Evolutionary conservation across 2,329 filamentous ascomycete genomes (phyloP), one percentile per base, ranked within the genome.

Genomic region (Colletotrichum neosansevieriae): DNA sequence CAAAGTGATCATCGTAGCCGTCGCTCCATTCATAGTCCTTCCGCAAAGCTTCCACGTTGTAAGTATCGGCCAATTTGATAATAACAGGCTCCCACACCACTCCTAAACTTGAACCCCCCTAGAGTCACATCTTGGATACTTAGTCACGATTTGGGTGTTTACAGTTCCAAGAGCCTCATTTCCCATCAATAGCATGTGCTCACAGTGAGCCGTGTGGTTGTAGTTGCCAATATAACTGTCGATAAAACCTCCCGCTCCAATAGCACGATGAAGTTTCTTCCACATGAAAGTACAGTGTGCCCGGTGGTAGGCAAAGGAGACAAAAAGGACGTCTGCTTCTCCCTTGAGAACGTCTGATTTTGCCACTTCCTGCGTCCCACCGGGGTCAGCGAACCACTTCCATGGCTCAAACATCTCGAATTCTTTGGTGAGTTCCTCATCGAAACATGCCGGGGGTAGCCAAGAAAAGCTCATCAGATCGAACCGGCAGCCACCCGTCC

Each of bases 231-330:
- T 70, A 60, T 72, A 72, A 36, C 72, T 58, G 45, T 74, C 72
- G 45, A 74, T 69, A 15, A 51, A 24, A 15, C 47, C 40, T 21
- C 44, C 15, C 12, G 56, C 47, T 42, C 42, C 13, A 15, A 72
- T 45, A 13, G 70, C 70, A 6, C 72, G 65, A 17, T 74, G 72
- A 57, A 73, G 49, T 58, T 73, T 73, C 38, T 71, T 63, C 72
- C 72, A 73, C 71, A 73, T 72, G 13, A 50, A 50, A 38, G 65
- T 66, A 68, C 72, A 74, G 67, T 74, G 72, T 5, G 50, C 58
- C 5, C 68, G 12, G 58, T 74, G 72, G 21, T 74, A 74, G 36
- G 67, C 68, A 63, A 59, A 72, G 15, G 58, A 63, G 24, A 72
- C 72, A 38, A 45, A 72, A 17, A 73, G 57, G 3, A 49, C 56